Conservation (phyloP, 208 protist species). For the Trypanosoma avium region DNA sequence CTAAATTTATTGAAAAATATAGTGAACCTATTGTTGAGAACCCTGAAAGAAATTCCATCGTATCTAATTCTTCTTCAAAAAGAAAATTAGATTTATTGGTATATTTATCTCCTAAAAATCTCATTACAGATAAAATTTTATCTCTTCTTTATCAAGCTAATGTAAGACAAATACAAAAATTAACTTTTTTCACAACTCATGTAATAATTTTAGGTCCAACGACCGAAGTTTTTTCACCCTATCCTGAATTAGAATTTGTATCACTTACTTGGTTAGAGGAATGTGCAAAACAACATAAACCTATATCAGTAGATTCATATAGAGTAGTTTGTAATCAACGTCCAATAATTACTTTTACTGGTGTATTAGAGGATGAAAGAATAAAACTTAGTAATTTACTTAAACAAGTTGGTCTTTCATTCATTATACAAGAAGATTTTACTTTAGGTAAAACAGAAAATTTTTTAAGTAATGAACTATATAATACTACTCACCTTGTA, state of each 20-base stretch:
- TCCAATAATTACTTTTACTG: slow-evolving; percentile 55
- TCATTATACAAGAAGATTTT: slow-evolving; percentile 44
- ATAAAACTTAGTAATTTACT: slow-evolving; percentile 30
- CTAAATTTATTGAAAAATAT: slow-evolving; percentile 16
- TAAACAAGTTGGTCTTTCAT: slow-evolving; percentile 26
- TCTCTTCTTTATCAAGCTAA: slow-evolving; percentile 1
- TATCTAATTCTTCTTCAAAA: background rate
- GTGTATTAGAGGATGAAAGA: slow-evolving; percentile 33
- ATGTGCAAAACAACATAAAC: slow-evolving; percentile 33
- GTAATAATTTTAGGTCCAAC: slow-evolving; percentile 28
- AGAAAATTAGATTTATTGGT: background rate
- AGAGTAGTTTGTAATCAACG: slow-evolving; percentile 32
- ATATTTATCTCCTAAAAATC: slow-evolving; percentile 20
- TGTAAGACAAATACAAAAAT: background rate
- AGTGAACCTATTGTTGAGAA: background rate
- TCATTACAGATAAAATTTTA: slow-evolving; percentile 10
- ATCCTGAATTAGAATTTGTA: slow-evolving; percentile 58
- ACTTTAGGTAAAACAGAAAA: slow-evolving; percentile 23
- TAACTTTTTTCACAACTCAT: slow-evolving; percentile 48
- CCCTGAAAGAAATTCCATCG: background rate
- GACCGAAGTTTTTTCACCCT: slow-evolving; percentile 37
- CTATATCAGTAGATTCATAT: slow-evolving; percentile 38
- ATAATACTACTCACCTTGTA: slow-evolving; percentile 61
- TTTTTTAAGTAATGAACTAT: background rate
- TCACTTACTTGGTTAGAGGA: slow-evolving; percentile 51